Evolutionary conservation across 2,329 filamentous ascomycete genomes (phyloP).

Genomic region (Ophiostoma tasmaniense): DNA sequence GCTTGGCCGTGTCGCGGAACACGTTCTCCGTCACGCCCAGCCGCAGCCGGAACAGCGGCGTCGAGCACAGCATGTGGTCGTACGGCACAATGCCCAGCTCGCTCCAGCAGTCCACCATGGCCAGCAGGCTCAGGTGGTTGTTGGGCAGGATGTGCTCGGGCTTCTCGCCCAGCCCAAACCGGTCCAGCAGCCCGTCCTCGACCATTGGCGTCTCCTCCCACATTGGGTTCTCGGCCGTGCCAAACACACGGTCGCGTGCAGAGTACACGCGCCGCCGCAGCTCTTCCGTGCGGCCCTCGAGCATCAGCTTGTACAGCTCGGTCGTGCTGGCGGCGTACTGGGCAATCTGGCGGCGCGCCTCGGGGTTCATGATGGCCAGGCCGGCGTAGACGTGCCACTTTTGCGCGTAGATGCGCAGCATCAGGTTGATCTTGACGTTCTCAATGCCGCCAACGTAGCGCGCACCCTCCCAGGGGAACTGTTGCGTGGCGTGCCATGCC

Average conservation of each 20-base stretch:
- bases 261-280: slow-evolving; percentile 60
- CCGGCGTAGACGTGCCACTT: slow-evolving; percentile 99
- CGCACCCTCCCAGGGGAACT: slow-evolving; percentile 95
- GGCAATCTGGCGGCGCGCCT: slow-evolving; percentile 82
- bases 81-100: slow-evolving; percentile 89
- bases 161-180: slow-evolving; percentile 72
- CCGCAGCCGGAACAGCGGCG: slow-evolving; percentile 92
- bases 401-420: slow-evolving; percentile 91
- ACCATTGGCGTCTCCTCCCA: slow-evolving; percentile 61
- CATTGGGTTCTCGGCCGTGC: slow-evolving; percentile 55
- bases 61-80: slow-evolving; percentile 99
- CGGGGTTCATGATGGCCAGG: slow-evolving; percentile 90
- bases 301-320: slow-evolving; percentile 93
- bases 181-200: slow-evolving; percentile 76
- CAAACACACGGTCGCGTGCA: slow-evolving; percentile 63
- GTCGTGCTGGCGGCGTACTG: slow-evolving; percentile 92
- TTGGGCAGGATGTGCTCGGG: slow-evolving; percentile 53
- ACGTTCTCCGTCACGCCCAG: slow-evolving; percentile 95
- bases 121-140: slow-evolving; percentile 86
- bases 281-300: slow-evolving; percentile 70
- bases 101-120: slow-evolving; percentile 98
- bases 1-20: slow-evolving; percentile 71
- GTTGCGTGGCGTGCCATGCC: slow-evolving; percentile 88
- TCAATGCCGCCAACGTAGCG: slow-evolving; percentile 96
- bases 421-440: slow-evolving; percentile 99